Evolutionary conservation across 495 filamentous ascomycete genomes (phyloP), one percentile per base, ranked within the genome.

Genomic region (Podospora bellae-mahoneyi): DNA sequence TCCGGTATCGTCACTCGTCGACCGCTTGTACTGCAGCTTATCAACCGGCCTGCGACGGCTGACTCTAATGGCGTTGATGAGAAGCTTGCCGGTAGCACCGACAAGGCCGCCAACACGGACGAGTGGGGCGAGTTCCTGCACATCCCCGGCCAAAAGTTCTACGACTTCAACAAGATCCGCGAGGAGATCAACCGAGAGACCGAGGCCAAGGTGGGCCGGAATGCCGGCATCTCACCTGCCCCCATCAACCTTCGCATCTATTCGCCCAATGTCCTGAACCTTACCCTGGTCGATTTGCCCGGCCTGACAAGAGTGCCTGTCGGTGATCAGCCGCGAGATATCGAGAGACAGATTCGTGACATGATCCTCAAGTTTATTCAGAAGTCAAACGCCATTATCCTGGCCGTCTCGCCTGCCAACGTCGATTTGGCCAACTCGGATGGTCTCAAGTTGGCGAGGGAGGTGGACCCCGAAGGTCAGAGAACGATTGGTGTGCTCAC

Each of bases 51-150:
- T 30, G 73, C 81, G 63, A 56, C 81, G 75, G 13, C 75, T 67
- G 80, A 92, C 80, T 69, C 85, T 57, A 99, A 98, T 77, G 96
- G 95, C 60, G 85, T 90, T 62, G 86, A 88, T 65, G 86, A 91
- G 44, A 88, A 90, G 56, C 84, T 94, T 69, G 84, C 87, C 28
- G 85, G 72, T 58, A 82, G 75, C 64, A 78, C 72, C 66, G 95
- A 98, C 79, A 89, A 89, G 75, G 92, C 92, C 67, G 89, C 92
- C 71, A 99, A 99, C 79, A 77, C 87, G 32, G 93, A 98, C 76
- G 96, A 99, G 80, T 98, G 96, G 89, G 96, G 95, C 81, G 96
- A 99, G 84, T 99, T 99, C 80, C 85, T 98, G 63, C 96, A 99
- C 78, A 92, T 99, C 67, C 96, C 95, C 48, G 95, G 95, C 71